Percentiles rank a stretch among this genome's conserved stretches.
phyloP scores from a whole-genome alignment of 371 early-diverging fungal species.

The Mortierella sp. region DNA sequence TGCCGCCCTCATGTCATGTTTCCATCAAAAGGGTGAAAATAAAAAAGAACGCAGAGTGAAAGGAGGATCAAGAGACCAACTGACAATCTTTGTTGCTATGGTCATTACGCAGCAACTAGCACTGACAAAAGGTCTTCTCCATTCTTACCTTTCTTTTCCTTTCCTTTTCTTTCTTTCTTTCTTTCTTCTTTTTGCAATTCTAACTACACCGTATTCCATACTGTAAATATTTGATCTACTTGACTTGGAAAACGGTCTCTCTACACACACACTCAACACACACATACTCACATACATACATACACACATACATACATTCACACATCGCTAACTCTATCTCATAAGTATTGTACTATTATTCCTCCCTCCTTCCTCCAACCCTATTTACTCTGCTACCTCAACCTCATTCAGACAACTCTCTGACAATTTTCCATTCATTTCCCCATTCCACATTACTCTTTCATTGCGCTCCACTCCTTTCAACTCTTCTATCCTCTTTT shows the following conservation, averaged over 20 bases:
- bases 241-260: neutral
- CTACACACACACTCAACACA: neutral
- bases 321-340: neutral
- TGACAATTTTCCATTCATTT: neutral
- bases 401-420: neutral
- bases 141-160: neutral
- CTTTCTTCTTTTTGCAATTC: slow-evolving; percentile 2
- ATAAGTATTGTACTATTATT: neutral
- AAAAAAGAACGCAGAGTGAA: neutral
- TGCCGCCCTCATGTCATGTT: slow-evolving; percentile 10
- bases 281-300: neutral
- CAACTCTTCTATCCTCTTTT: neutral
- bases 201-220: neutral
- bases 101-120: neutral
- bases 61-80: slow-evolving; percentile 10
- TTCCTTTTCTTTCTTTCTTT: slow-evolving; percentile 1
- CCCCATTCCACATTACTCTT: neutral
- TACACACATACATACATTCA: neutral
- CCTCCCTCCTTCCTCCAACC: neutral
- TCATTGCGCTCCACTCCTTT: neutral
- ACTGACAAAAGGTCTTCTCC: neutral
- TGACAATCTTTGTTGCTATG: neutral
- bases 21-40: slow-evolving; percentile 2
- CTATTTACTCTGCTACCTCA: too few relatives aligned
- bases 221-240: slow-evolving; percentile 1